phyloP scores from a whole-genome alignment of 2,329 filamentous ascomycete species.

The Arthrinium phaeospermum region DNA sequence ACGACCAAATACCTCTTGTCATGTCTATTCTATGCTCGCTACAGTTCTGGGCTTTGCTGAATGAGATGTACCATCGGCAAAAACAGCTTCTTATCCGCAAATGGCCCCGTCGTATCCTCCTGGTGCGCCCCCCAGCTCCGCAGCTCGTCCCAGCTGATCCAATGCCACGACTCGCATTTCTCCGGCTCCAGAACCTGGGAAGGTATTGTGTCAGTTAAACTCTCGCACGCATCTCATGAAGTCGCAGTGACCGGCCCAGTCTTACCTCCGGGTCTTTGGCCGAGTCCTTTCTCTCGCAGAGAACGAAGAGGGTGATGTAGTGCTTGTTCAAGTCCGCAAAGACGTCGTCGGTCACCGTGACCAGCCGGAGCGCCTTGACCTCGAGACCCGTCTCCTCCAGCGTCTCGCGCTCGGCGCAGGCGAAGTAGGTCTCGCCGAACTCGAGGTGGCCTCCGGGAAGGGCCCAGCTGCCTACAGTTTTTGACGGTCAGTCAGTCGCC shows the following conservation, averaged over 20 bases:
- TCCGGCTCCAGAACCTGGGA: constrained; percentile 51
- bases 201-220: constrained; percentile 19
- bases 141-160: constrained; percentile 53
- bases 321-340: constrained; percentile 68
- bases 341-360: constrained; percentile 71
- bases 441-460: constrained; percentile 81
- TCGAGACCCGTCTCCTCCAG: constrained; percentile 73
- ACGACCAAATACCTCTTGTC: neutral
- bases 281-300: constrained; percentile 54
- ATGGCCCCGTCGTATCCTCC: constrained; percentile 30
- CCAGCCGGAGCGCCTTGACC: constrained; percentile 56
- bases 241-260: neutral
- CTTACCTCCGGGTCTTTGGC: constrained; percentile 59
- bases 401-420: constrained; percentile 70
- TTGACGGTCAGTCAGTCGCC: neutral
- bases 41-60: constrained; percentile 27
- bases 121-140: constrained; percentile 37
- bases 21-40: neutral
- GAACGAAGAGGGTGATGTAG: constrained; percentile 76
- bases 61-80: constrained; percentile 42
- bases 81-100: constrained; percentile 42
- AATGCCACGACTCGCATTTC: constrained; percentile 58
- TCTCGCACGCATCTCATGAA: constrained; percentile 42
- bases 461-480: constrained; percentile 60
- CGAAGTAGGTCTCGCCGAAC: constrained; percentile 64